These are phyloP conservation scores for Rubroshorea leprosula DNA, from an alignment of 345 rosid species.

Conservation along the genomic window DNA sequence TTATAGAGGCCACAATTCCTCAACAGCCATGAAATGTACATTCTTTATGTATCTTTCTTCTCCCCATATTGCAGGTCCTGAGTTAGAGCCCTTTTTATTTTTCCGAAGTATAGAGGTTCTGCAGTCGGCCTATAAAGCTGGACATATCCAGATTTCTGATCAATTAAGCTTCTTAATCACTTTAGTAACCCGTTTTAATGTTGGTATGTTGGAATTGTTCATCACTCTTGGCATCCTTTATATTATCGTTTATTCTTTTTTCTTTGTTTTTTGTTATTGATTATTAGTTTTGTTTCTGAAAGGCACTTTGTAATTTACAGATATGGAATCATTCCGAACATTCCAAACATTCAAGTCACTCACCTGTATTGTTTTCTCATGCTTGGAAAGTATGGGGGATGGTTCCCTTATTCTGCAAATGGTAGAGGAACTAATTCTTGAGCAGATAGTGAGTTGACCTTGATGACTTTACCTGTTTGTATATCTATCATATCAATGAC, in stretches of 20 bases:
- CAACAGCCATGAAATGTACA: not conserved
- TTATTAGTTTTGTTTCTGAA: constrained; percentile 12
- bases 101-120: constrained; percentile 54
- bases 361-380: constrained; percentile 39
- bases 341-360: constrained; percentile 44
- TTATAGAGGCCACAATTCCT: not conserved
- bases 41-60: not conserved
- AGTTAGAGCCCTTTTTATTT: constrained; percentile 51
- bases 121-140: constrained; percentile 54
- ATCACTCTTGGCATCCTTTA: not conserved
- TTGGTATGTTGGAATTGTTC: constrained; percentile 37
- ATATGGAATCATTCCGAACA: not conserved
- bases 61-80: constrained; percentile 42
- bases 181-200: constrained; percentile 52
- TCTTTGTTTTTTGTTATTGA: not conserved
- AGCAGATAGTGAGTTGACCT: constrained; percentile 54
- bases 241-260: not conserved
- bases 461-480: constrained; percentile 3
- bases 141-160: constrained; percentile 60
- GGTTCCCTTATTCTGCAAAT: constrained; percentile 47
- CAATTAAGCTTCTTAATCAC: constrained; percentile 62
- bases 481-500: not conserved
- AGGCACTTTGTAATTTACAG: constrained; percentile 33
- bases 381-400: constrained; percentile 66
- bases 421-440: constrained; percentile 43